phyloP scores from a whole-genome alignment of 352 stramenopile genomes.

The Phytophthora pinifolia region DNA sequence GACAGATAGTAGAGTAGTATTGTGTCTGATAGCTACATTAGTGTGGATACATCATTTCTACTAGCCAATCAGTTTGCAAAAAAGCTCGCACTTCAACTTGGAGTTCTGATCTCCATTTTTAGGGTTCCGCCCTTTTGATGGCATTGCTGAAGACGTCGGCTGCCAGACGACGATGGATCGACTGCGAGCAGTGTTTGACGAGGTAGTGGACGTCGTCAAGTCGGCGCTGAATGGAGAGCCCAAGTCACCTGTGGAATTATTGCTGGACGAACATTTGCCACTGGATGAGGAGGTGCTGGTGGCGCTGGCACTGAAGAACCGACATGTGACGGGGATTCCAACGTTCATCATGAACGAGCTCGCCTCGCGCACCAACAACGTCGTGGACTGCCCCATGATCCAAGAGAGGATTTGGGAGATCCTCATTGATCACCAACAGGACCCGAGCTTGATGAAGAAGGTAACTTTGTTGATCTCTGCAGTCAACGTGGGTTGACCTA shows the following conservation, averaged over 20 bases:
- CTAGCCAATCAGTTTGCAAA: too few species aligned
- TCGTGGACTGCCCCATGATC: slow-evolving; percentile 77
- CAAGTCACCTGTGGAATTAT: slow-evolving; percentile 59
- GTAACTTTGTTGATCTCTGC: not conserved
- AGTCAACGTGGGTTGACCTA: not conserved
- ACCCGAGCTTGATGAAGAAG: slow-evolving; percentile 66
- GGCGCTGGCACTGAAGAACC: slow-evolving; percentile 42
- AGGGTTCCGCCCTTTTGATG: too few species aligned
- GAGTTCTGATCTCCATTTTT: too few species aligned
- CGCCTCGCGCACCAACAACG: slow-evolving; percentile 63
- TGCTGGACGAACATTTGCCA: slow-evolving; percentile 63
- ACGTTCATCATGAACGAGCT: slow-evolving; percentile 62
- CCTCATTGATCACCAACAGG: slow-evolving; percentile 54
- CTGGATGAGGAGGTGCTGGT: slow-evolving; percentile 50
- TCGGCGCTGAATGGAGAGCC: slow-evolving; percentile 50
- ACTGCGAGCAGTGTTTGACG: slow-evolving; percentile 53
- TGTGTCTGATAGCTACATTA: too few species aligned
- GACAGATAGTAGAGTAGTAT: too few species aligned
- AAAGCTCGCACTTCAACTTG: too few species aligned
- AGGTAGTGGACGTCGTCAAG: slow-evolving; percentile 68
- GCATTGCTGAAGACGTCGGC: too few species aligned
- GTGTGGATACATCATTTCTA: too few species aligned
- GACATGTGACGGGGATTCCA: slow-evolving; percentile 39
- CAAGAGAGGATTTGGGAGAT: slow-evolving; percentile 72
- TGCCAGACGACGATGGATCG: slow-evolving; percentile 45